phyloP scores from a whole-genome alignment of 2,329 filamentous ascomycete genomes.

The Penicillium nordicum region DNA sequence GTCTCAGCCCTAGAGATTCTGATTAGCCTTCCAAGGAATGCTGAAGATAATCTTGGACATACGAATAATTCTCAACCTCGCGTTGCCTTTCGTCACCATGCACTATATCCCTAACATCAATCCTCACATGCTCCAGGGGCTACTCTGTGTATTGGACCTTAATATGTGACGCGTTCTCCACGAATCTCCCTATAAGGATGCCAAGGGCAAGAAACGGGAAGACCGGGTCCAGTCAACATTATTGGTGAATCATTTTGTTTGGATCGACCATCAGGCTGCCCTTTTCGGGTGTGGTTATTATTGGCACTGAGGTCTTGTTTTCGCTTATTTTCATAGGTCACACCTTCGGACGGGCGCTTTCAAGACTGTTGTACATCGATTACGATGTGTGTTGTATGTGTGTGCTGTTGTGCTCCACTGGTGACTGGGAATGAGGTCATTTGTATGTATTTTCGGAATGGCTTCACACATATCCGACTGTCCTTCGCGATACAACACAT shows the following conservation, averaged over 20 bases:
- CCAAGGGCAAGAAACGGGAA: constrained; percentile 4
- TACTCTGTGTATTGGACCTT: not conserved
- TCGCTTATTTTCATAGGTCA: not conserved
- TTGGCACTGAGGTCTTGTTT: not conserved
- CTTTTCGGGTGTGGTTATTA: not conserved
- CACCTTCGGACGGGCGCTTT: not conserved
- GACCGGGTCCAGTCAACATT: constrained; percentile 5
- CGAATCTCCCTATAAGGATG: constrained; percentile 12
- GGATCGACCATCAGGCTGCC: constrained; percentile 3
- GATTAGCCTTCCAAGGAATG: not conserved
- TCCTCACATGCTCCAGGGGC: not conserved
- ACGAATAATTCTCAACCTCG: not conserved
- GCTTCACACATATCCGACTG: not conserved
- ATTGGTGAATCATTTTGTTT: constrained; percentile 10
- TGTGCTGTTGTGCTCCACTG: not conserved
- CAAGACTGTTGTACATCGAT: not conserved
- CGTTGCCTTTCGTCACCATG: not conserved
- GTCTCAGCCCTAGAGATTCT: not conserved
- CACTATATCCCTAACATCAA: constrained; percentile 5
- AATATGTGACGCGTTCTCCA: constrained; percentile 16
- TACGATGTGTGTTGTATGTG: not conserved
- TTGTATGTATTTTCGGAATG: not conserved
- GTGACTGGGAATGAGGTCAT: not conserved
- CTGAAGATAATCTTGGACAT: not conserved
- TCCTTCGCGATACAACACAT: not conserved